phyloP scores from a whole-genome alignment of 2,329 filamentous ascomycete species.

The Daldinia sp. region DNA sequence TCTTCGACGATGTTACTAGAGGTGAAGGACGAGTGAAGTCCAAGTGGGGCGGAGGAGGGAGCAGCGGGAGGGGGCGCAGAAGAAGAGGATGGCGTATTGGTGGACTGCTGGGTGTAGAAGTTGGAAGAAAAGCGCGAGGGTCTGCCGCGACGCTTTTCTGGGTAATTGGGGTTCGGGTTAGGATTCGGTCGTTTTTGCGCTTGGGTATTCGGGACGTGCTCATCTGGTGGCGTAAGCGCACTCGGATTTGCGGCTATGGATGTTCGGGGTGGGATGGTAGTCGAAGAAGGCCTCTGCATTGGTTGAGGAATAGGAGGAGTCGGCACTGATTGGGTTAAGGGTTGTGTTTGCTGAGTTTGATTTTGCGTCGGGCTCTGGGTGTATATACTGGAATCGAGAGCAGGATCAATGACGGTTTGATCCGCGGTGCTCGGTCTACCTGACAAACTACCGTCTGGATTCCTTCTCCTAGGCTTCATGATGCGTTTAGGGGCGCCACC shows the following conservation, averaged over 20 bases:
- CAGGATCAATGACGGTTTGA: slow-evolving; percentile 50
- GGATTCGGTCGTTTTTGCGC: slow-evolving; percentile 44
- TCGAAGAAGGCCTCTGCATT: slow-evolving; percentile 46
- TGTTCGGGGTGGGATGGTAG: slow-evolving; percentile 51
- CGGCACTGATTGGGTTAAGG: slow-evolving; percentile 32
- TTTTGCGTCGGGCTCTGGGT: slow-evolving; percentile 37
- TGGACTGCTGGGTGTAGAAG: slow-evolving; percentile 46
- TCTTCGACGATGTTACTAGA: slow-evolving; percentile 48
- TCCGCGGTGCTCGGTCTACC: slow-evolving; percentile 59
- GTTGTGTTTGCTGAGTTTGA: slow-evolving; percentile 31
- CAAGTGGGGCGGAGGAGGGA: slow-evolving; percentile 26
- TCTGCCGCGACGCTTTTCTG: slow-evolving; percentile 46
- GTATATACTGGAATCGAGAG: slow-evolving; percentile 39
- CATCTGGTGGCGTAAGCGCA: slow-evolving; percentile 65
- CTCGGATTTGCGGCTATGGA: slow-evolving; percentile 51
- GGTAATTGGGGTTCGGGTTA: slow-evolving; percentile 32
- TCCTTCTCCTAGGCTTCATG: slow-evolving; percentile 62
- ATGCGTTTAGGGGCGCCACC: slow-evolving; percentile 67
- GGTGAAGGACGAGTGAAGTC: slow-evolving; percentile 38
- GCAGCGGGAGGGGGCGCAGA: slow-evolving; percentile 16
- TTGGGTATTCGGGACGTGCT: slow-evolving; percentile 56
- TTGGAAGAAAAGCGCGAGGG: slow-evolving; percentile 47
- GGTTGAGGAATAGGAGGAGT: slow-evolving; percentile 41
- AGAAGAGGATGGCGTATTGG: slow-evolving; percentile 22
- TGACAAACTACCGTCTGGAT: slow-evolving; percentile 54